Conservation (phyloP, 2,329 filamentous ascomycete species). For the Colletotrichum sp. region DNA sequence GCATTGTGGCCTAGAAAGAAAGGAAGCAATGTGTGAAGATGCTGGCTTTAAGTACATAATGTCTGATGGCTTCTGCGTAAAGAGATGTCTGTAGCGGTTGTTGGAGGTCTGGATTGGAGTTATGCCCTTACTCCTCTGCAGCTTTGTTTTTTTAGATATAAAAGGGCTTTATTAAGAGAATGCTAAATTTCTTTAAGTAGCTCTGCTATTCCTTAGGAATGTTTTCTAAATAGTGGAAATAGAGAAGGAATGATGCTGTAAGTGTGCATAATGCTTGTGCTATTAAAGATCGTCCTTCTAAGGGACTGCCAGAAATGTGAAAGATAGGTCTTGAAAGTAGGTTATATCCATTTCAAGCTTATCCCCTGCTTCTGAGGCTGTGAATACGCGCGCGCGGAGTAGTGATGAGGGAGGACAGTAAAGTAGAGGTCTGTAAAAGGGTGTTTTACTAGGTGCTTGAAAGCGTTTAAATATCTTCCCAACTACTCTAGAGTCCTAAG, state of each 20-base stretch:
- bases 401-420: neutral
- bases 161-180: neutral
- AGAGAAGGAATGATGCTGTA: neutral
- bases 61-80: neutral
- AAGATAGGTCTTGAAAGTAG: neutral
- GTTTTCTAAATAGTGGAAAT: accelerated
- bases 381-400: neutral
- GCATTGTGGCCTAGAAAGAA: neutral
- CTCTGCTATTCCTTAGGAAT: accelerated
- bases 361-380: neutral
- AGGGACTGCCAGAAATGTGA: neutral
- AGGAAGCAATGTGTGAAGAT: neutral
- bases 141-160: neutral
- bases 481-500: neutral
- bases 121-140: accelerated
- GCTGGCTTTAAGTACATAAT: neutral
- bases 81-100: neutral
- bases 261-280: accelerated
- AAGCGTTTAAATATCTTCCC: accelerated
- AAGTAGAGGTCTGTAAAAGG: neutral
- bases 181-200: neutral
- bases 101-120: accelerated
- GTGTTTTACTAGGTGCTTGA: neutral
- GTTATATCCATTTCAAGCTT: neutral
- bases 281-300: accelerated